A percentile compares a stretch with the other conserved stretches of the same genome.
Conservation (phyloP, 305 asterid species). For the Fraxinus sp. region DNA sequence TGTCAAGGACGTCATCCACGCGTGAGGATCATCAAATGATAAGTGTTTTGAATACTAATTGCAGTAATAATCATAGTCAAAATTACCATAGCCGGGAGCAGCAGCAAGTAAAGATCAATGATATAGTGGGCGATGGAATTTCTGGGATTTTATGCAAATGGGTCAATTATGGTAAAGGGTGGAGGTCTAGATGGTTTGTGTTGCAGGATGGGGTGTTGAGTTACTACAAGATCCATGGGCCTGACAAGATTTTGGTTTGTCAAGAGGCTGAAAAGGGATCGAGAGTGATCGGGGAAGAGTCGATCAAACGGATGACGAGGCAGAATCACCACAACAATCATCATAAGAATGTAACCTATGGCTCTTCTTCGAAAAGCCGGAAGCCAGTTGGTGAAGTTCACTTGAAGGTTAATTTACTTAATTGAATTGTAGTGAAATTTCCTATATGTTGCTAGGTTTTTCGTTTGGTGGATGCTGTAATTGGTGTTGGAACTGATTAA, state of each 20-base stretch:
- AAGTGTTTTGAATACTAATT: constrained; percentile 13
- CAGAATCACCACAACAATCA: constrained; percentile 31
- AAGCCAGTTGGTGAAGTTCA: constrained; percentile 95
- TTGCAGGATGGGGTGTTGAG: constrained; percentile 95
- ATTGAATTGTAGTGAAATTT: constrained; percentile 11
- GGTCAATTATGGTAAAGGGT: constrained; percentile 96
- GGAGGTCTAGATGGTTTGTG: constrained; percentile 97
- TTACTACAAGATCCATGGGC: constrained; percentile 95
- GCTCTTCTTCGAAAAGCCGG: constrained; percentile 37
- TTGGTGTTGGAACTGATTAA: background rate
- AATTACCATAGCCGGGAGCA: constrained; percentile 39
- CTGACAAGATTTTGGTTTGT: constrained; percentile 65
- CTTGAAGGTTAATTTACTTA: constrained; percentile 60
- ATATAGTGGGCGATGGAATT: constrained; percentile 82
- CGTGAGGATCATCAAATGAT: constrained; percentile 32
- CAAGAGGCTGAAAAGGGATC: constrained; percentile 75
- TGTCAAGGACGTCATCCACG: constrained; percentile 37
- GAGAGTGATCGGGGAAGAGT: constrained; percentile 89
- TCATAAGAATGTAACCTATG: constrained; percentile 31
- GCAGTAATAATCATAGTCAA: constrained; percentile 26
- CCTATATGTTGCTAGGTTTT: background rate
- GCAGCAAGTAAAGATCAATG: constrained; percentile 66
- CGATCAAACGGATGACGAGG: constrained; percentile 53
- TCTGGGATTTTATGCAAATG: constrained; percentile 82
- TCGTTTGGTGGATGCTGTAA: background rate